These are phyloP conservation scores for Hypoxylon sp. DNA, from an alignment of 2,329 filamentous ascomycete genomes.

Conservation along the genomic window DNA sequence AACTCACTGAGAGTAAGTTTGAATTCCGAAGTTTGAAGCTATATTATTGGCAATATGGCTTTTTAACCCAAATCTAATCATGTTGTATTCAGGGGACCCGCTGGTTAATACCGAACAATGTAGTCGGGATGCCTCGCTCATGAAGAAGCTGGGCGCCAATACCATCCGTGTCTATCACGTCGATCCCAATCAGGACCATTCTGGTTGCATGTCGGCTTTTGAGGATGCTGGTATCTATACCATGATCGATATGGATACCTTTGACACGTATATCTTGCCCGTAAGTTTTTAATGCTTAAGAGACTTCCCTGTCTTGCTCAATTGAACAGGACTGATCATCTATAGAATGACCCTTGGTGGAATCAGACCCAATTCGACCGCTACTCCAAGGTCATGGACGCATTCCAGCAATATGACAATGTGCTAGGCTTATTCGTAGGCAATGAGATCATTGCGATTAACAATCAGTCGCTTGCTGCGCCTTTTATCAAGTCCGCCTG, in stretches of 20 bases:
- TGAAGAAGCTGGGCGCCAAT: conserved; percentile 86
- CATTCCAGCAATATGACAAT: conserved; percentile 84
- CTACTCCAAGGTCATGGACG: conserved; percentile 81
- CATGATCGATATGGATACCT: conserved; percentile 86
- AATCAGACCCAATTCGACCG: conserved; percentile 77
- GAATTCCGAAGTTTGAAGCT: neutral
- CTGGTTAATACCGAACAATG: conserved; percentile 83
- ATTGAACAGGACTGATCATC: conserved; percentile 17
- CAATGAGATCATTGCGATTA: conserved; percentile 84
- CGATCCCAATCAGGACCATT: conserved; percentile 78
- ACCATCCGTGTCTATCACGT: conserved; percentile 92
- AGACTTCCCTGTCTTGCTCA: neutral
- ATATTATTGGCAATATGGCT: neutral
- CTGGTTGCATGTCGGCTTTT: conserved; percentile 85
- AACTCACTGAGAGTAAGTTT: conserved; percentile 63
- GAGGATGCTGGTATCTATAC: conserved; percentile 86
- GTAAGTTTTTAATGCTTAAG: conserved; percentile 57
- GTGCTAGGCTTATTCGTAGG: conserved; percentile 88
- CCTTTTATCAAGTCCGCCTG: conserved; percentile 88
- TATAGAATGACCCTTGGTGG: conserved; percentile 76
- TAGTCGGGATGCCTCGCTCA: conserved; percentile 79
- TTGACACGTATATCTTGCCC: conserved; percentile 76
- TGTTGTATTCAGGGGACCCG: conserved; percentile 71
- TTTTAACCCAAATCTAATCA: conserved; percentile 25
- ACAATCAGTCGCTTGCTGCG: conserved; percentile 73